Evolutionary conservation across 345 rosid species (phyloP), one percentile per base, ranked within the genome.

Genomic region (Passiflora organensis): DNA sequence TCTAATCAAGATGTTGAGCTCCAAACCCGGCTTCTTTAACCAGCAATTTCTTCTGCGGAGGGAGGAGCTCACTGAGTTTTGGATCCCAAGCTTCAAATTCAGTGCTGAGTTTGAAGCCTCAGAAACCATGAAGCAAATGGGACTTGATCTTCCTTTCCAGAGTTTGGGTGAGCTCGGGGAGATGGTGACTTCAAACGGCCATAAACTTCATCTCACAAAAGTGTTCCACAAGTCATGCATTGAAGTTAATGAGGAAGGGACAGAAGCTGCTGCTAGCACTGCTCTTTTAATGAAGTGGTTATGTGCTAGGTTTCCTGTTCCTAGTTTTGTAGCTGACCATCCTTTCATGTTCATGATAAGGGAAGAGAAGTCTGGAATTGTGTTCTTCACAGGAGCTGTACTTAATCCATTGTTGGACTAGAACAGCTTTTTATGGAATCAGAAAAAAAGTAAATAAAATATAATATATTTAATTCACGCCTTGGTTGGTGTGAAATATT

Each of bases 161-260:
- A 17, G 19, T n/a, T 42, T 17, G 10, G 75, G 60, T 1, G 66
- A 64, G 23, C 19, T 68, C 11, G 53, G 53, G 4, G 70, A 62
- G 62, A 69, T 69, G 70, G 67, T 69, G 14, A 8, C 48, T 21
- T 19, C 60, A 0, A 1, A 0, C 11, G n/a, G 28, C 43, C 0
- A 16, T 11, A 9, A 23, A 23, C 53, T 65, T n/a, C 24, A 9
- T 11, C 47, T 72, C 4, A 53, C 58, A n/a, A 41, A 49, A 13
- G 32, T 78, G 28, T 64, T 56, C 39, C 78, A 60, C 18, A 69
- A 72, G 55, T 59, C 74, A 0, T 75, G 12, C 19, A 64, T 78
- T 42, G 80, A 79, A 56, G 75, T 72, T 10, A 65, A 64, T 47
- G 76, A 75, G 57, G 70, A 67, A 60, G 72, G 76, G 22, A 64